Evolutionary conservation across 1,139 yeast species (phyloP).

Genomic region (Candida sanyaensis): DNA sequence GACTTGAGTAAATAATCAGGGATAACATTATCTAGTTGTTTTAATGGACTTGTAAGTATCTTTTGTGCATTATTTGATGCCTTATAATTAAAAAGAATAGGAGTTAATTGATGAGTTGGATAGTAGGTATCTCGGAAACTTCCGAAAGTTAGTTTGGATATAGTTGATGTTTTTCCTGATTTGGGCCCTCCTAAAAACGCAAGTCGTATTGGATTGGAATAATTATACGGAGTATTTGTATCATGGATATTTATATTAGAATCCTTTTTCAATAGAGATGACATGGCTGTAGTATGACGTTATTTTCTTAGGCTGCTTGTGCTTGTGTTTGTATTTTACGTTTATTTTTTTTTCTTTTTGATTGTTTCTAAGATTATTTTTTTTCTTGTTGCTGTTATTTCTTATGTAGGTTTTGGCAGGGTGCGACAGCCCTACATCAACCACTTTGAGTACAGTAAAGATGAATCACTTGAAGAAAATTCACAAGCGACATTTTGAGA

Average conservation of each 20-base stretch:
- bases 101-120: constrained; percentile 59
- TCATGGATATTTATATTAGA: constrained; percentile 1
- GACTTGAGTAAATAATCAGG: background rate
- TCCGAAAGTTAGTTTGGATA: constrained; percentile 52
- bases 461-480: no score
- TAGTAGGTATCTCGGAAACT: constrained; percentile 60
- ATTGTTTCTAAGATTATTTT: no score
- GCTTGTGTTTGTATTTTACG: no score
- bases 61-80: constrained; percentile 31
- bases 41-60: constrained; percentile 1
- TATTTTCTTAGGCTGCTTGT: no score
- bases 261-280: background rate
- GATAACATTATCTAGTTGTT: constrained; percentile 12
- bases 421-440: no score
- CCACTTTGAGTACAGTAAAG: no score
- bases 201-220: constrained; percentile 47
- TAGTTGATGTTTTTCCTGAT: constrained; percentile 52
- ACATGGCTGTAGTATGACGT: background rate
- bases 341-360: background rate
- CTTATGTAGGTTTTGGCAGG: no score
- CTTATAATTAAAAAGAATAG: constrained; percentile 54
- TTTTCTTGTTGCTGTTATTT: no score
- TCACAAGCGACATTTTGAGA: no score
- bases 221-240: constrained; percentile 22
- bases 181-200: constrained; percentile 60